Conservation (phyloP, 768 basidiomycete species). For the Tylopilus cervinicoccineus region DNA sequence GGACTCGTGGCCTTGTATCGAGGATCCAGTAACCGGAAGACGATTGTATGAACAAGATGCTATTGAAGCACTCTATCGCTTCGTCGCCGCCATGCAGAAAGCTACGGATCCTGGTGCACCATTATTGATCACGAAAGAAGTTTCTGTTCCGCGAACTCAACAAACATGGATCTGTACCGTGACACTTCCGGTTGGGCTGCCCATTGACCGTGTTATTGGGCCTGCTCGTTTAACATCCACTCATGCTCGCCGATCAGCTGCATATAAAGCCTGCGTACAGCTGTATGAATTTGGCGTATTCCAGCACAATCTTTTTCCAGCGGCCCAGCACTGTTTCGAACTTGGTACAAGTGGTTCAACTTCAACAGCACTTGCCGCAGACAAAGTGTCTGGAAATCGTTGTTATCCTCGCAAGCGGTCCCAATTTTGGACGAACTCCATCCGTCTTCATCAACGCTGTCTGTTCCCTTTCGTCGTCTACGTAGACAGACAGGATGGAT, state of each 20-base stretch:
- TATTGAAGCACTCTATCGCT: slow-evolving; percentile 50
- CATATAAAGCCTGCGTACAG: slow-evolving; percentile 50
- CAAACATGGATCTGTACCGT: slow-evolving; percentile 45
- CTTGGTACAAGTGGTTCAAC: not conserved
- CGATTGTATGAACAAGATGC: slow-evolving; percentile 59
- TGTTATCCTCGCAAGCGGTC: slow-evolving; percentile 56
- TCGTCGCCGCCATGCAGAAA: slow-evolving; percentile 31
- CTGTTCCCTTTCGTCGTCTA: slow-evolving; percentile 40
- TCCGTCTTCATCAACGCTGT: slow-evolving; percentile 18
- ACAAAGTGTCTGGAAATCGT: slow-evolving; percentile 41
- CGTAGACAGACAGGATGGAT: slow-evolving; percentile 24
- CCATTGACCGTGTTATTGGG: slow-evolving; percentile 41
- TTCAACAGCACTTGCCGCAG: slow-evolving; percentile 15
- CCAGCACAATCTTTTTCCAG: slow-evolving; percentile 44
- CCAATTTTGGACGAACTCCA: slow-evolving; percentile 60
- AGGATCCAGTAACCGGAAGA: slow-evolving; percentile 61
- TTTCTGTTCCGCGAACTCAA: slow-evolving; percentile 15
- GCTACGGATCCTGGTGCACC: slow-evolving; percentile 6
- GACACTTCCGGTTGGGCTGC: slow-evolving; percentile 41
- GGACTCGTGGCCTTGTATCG: slow-evolving; percentile 36
- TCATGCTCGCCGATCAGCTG: slow-evolving; percentile 57
- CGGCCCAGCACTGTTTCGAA: slow-evolving; percentile 2
- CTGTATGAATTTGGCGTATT: slow-evolving; percentile 50
- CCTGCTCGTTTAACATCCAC: slow-evolving; percentile 41
- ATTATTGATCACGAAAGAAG: slow-evolving; percentile 24